Evolutionary conservation across 2,329 filamentous ascomycete genomes (phyloP).

Genomic region (Aspergillus ibericus): DNA sequence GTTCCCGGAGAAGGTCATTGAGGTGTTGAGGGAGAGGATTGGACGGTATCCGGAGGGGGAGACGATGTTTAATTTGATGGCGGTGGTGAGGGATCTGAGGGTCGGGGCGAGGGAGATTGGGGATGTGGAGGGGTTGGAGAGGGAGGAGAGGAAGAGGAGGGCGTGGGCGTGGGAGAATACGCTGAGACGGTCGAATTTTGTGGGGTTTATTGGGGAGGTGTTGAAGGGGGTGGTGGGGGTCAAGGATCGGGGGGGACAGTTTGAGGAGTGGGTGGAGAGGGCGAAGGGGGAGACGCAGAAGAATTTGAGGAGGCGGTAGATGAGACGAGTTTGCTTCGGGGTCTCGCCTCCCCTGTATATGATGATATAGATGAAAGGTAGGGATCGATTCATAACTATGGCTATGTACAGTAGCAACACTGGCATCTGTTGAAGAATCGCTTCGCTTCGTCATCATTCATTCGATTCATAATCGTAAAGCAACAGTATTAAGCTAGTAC

Average conservation of each 20-base stretch:
- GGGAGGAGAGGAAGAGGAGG: slow-evolving; percentile 78
- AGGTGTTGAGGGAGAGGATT: slow-evolving; percentile 82
- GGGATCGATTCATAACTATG: neutral
- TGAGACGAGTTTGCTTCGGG: neutral
- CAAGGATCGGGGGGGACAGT: slow-evolving; percentile 69
- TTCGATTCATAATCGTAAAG: neutral
- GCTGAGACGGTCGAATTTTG: slow-evolving; percentile 88
- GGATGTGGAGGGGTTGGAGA: slow-evolving; percentile 72
- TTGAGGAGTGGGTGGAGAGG: slow-evolving; percentile 81
- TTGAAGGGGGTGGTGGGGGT: slow-evolving; percentile 77
- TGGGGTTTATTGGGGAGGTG: slow-evolving; percentile 89
- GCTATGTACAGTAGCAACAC: neutral
- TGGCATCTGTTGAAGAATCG: neutral
- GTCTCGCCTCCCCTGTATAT: too few relatives aligned
- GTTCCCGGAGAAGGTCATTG: slow-evolving; percentile 78
- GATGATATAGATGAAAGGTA: neutral
- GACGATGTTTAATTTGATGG: slow-evolving; percentile 94
- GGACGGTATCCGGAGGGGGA: slow-evolving; percentile 80
- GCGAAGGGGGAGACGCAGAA: slow-evolving; percentile 46
- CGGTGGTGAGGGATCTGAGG: slow-evolving; percentile 82
- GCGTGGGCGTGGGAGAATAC: slow-evolving; percentile 97
- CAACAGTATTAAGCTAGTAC: slow-evolving; percentile 45
- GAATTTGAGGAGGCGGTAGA: slow-evolving; percentile 36
- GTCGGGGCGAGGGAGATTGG: slow-evolving; percentile 76
- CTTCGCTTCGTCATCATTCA: slow-evolving; percentile 31